Evolutionary conservation across 192 early-diverging fungal genomes (phyloP), one percentile per base, ranked within the genome.

Genomic region (Backusella sp.): DNA sequence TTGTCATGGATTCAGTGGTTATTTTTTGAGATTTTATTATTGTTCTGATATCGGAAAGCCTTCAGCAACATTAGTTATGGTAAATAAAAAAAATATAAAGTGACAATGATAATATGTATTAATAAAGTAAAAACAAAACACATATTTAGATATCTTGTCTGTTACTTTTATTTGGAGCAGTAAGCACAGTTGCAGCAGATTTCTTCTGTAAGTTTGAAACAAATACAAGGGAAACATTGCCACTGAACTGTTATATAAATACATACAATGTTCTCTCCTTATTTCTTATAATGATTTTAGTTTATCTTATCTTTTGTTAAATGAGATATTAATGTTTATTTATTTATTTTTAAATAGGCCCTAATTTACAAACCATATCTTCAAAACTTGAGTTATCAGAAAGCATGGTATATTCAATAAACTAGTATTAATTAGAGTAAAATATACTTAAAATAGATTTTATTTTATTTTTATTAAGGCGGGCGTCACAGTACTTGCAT

Each of bases 321-420:
- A 44, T 32, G 32, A 32, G 3, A 32, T 32, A 32, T 32, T 32
- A 32, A 32, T 23, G 41, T n/a, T 46, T 6, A 26, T 1, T 17
- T 68, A 1, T 44, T 66, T 21, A 35, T 71, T 37, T 59, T 72
- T 8, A 73, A 68, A 59, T 80, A 86, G 85, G 89, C 66, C 92
- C 95, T 9, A 97, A 96, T 74, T 87, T 98, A 67, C 88, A 86
- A 73, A 91, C 91, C 0, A 91, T 97, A 66, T 85, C 94, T 7
- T 82, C 86, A 56, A 86, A 89, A 72, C 76, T 99, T 30, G 81
- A 84, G 32, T 76, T 99, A 65, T 92, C 94, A 12, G 96, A 99
- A 76, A 92, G 92, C 68, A 87, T 98, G 83, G 87, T 84, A 83
- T 70, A 68, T 79, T 53, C 9, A 36, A 41, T 36, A 46, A 23